These are phyloP conservation scores for Hericium erinaceus DNA, from an alignment of 768 basidiomycete species.

Conservation along the genomic window DNA sequence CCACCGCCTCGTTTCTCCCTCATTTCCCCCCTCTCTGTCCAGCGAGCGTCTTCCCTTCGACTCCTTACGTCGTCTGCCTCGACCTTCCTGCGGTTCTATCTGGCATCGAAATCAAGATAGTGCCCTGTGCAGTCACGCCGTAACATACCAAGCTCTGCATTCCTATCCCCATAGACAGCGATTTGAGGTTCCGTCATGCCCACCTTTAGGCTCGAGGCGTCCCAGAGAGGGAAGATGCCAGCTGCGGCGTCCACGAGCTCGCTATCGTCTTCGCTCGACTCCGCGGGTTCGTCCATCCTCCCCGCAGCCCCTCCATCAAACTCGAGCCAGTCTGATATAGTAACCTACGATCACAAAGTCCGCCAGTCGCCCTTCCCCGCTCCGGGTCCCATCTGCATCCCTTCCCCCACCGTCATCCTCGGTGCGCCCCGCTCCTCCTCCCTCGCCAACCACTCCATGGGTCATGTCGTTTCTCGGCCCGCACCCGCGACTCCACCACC, in stretches of 20 bases:
- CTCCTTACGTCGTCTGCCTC: not conserved
- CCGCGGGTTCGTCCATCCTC: conserved; percentile 31
- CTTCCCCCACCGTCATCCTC: conserved; percentile 15
- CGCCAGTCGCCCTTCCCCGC: conserved; percentile 19
- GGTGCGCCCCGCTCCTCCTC: conserved; percentile 23
- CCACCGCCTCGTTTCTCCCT: not conserved
- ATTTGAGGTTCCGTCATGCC: conserved; percentile 2
- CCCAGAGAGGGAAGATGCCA: conserved; percentile 19
- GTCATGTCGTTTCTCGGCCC: conserved; percentile 25
- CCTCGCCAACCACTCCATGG: conserved; percentile 25
- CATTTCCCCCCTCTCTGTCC: not conserved
- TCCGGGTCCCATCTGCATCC: not conserved
- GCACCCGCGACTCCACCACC: conserved; percentile 18
- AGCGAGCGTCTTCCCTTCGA: not conserved
- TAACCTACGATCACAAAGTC: conserved; percentile 32
- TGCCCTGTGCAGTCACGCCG: too few species aligned
- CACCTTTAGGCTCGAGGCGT: conserved; percentile 13
- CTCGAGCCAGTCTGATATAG: conserved; percentile 32
- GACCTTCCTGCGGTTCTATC: too few species aligned
- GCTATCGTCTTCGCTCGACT: conserved; percentile 35
- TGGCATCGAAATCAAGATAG: too few species aligned
- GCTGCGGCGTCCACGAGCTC: conserved; percentile 31
- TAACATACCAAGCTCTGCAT: too few species aligned
- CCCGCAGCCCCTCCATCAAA: conserved; percentile 26
- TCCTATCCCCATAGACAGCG: too few species aligned